Evolutionary conservation across 768 basidiomycete genomes (phyloP), one percentile per base, ranked within the genome.

Genomic region (Tephrocybe sp.): DNA sequence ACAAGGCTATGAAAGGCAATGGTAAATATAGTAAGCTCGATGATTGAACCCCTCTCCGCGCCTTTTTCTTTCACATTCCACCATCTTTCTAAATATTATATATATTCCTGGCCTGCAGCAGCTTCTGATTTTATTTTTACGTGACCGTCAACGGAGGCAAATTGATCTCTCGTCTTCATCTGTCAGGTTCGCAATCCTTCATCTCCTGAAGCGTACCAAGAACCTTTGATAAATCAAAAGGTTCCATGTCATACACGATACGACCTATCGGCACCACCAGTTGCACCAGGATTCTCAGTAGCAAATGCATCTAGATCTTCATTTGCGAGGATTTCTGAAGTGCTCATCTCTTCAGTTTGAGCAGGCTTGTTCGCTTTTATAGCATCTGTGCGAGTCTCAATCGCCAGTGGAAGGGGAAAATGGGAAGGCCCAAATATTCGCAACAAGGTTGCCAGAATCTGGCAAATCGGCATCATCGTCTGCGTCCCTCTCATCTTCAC

Each of bases 131-230:
- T n/a, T n/a, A n/a, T n/a, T n/a, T n/a, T n/a, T n/a, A n/a, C n/a
- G n/a, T n/a, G n/a, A n/a, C n/a, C n/a, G n/a, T n/a, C n/a, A n/a
- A n/a, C n/a, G n/a, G n/a, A n/a, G n/a, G n/a, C n/a, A n/a, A n/a
- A n/a, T n/a, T n/a, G n/a, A n/a, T n/a, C 82, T 72, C 66, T 86
- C 86, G 19, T 72, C 74, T 55, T 84, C 80, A 59, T 84, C 74
- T 5, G 72, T 68, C 69, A 91, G 86, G 9, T 71, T 76, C 19
- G 82, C 74, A 55, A 91, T 89, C 80, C 61, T 87, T 87, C 77
- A 89, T 79, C 42, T 77, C 78, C 57, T 87, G 81, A 27, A 91
- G 70, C 1, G 79, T 77, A 15, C 72, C 72, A 7, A 90, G 60
- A 27, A 89, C 80, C 40, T 71, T 68, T 22, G 79, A 73, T 48